Evolutionary conservation across 2,329 filamentous ascomycete species (phyloP).

Genomic region (Nannizzia gypsea): DNA sequence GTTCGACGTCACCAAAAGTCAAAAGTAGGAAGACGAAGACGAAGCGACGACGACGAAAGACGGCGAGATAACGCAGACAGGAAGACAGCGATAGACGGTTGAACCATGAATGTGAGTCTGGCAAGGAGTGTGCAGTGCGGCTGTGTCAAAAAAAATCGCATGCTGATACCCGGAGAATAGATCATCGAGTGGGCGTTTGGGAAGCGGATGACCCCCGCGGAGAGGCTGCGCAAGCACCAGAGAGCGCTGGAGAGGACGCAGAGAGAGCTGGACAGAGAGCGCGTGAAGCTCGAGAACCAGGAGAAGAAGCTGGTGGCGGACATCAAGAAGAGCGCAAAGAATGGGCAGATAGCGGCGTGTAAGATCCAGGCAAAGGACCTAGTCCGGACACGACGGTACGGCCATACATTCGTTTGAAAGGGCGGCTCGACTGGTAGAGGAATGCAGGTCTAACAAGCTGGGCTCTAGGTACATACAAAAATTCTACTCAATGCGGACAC

Average conservation of each 20-base stretch:
- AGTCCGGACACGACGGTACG: conserved; percentile 70
- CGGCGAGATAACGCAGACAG: not conserved
- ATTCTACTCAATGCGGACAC: conserved; percentile 96
- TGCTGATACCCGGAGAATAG: conserved; percentile 35
- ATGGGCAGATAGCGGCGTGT: conserved; percentile 94
- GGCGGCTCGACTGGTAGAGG: not conserved
- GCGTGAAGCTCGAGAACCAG: conserved; percentile 93
- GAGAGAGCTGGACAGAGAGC: conserved; percentile 85
- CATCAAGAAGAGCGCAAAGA: conserved; percentile 97
- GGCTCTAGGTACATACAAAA: conserved; percentile 74
- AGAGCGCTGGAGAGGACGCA: conserved; percentile 95
- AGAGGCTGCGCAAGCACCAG: conserved; percentile 59
- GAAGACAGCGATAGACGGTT: not conserved
- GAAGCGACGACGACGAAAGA: not conserved
- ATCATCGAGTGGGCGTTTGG: conserved; percentile 98
- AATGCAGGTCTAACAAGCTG: not conserved
- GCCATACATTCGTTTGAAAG: not conserved
- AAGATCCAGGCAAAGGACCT: conserved; percentile 98
- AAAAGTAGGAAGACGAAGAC: too few relatives aligned
- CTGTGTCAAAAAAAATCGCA: not conserved
- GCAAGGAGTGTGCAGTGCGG: conserved; percentile 7
- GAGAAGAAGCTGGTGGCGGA: conserved; percentile 94
- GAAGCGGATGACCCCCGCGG: conserved; percentile 93
- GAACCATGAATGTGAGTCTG: conserved; percentile 6
- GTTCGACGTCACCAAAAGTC: not conserved